Evolutionary conservation across 495 filamentous ascomycete genomes (phyloP).

Genomic region (Penicillium antarcticum): DNA sequence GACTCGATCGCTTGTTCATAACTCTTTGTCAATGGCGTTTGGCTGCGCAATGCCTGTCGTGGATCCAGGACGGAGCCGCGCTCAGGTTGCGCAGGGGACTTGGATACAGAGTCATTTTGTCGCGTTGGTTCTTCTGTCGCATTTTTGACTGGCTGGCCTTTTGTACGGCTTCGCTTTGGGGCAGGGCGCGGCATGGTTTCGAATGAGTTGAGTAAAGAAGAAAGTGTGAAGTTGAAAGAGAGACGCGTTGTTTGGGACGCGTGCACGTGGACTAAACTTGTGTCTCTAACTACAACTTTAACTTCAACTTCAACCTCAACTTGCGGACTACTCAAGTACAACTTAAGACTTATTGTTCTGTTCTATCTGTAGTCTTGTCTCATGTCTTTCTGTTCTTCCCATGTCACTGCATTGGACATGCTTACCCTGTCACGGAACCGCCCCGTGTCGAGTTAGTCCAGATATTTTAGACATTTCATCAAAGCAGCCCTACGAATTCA

Average conservation of each 20-base stretch:
- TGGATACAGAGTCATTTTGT: slow-evolving; percentile 6
- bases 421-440: slow-evolving; percentile 1
- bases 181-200: slow-evolving; percentile 42
- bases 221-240: background rate
- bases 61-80: slow-evolving; percentile 18
- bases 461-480: background rate
- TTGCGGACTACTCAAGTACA: too few species aligned
- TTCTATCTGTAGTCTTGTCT: too few species aligned
- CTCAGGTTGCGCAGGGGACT: slow-evolving; percentile 9
- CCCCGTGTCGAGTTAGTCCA: background rate
- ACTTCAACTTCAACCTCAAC: background rate
- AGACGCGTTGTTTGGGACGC: slow-evolving; percentile 20
- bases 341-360: too few species aligned
- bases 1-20: slow-evolving; percentile 41
- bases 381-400: background rate
- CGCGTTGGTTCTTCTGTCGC: slow-evolving; percentile 4
- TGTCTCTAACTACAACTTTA: background rate
- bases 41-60: slow-evolving; percentile 23
- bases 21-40: slow-evolving; percentile 33
- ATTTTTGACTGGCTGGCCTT: slow-evolving; percentile 14
- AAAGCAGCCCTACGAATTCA: background rate
- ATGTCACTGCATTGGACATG: background rate
- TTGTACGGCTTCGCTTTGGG: slow-evolving; percentile 35
- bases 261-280: slow-evolving; percentile 12
- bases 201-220: background rate